Evolutionary conservation across 2,329 filamentous ascomycete species (phyloP), one percentile per base, ranked within the genome.

Genomic region (Anthostomella pinea): DNA sequence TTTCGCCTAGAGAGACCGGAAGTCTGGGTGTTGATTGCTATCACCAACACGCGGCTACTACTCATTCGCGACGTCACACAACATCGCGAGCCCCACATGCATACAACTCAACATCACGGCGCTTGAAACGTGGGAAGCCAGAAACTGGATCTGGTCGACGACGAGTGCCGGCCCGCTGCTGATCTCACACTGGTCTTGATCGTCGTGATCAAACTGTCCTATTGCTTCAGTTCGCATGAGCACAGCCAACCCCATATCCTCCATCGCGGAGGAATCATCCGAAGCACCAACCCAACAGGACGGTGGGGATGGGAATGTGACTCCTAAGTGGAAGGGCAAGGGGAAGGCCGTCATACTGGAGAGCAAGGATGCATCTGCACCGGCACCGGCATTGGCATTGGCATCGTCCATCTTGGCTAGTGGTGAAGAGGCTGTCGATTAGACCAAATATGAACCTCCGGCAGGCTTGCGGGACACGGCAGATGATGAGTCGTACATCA

Each of bases 401-500:
- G n/a, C n/a, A n/a, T n/a, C n/a, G n/a, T n/a, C n/a, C n/a, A n/a
- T n/a, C n/a, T 35, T 31, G n/a, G 40, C 53, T 2, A 46, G 54
- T 16, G 53, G 60, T 11, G 41, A 54, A 28, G 38, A 45, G 3
- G 45, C 57, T 3, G 56, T 65, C 21, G 65, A 72, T 48, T 76
- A 73, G 69, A 64, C 58, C 23, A 54, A 62, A 33, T 74, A 72
- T 43, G 61, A 66, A 3, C 70, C 71, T 4, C 75, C 75, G 0
- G 46, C 52, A 8, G 65, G 62, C 1, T 52, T 79, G 6, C 56
- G 39, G 4, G 58, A 65, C 19, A 49, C 59, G 1, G 59, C 64
- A 11, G 63, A 65, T 23, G 48, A 63, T 34, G 61, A 61, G 0
- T 65, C 67, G 3, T 60, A 67, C 4, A 54, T 68, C 6, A 54